A percentile compares a stretch with the other conserved stretches of the same genome.
These are phyloP conservation scores for Sporothrix pseudoabietina DNA, from an alignment of 2,329 filamentous ascomycete species.

Conservation along the genomic window DNA sequence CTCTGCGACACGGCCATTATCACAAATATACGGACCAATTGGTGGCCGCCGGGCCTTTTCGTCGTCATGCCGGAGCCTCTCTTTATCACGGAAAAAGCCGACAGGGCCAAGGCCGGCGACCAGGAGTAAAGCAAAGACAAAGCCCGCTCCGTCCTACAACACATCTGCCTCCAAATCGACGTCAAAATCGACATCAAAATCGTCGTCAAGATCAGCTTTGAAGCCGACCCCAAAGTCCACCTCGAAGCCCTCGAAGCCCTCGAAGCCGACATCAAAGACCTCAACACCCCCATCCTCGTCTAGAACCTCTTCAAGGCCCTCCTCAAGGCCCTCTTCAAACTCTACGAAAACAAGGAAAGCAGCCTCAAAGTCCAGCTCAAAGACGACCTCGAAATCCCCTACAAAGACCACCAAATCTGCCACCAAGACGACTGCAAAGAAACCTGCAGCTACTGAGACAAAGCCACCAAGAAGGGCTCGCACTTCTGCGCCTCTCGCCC, in stretches of 20 bases:
- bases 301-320: background rate
- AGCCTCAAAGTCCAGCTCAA: background rate
- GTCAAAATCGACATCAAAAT: background rate
- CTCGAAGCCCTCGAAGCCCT: background rate
- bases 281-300: background rate
- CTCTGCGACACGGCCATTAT: background rate
- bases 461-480: constrained; percentile 3
- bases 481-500: background rate
- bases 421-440: background rate
- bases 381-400: background rate
- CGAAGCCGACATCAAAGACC: background rate
- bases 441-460: background rate
- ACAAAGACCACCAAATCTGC: too few species aligned
- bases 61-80: background rate
- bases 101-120: constrained; percentile 36
- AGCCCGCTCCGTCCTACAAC: too few species aligned
- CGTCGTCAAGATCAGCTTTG: background rate
- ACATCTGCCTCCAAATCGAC: background rate
- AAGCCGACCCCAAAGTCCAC: background rate
- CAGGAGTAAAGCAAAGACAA: constrained; percentile 18
- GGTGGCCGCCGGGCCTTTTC: background rate
- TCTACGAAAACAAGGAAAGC: background rate
- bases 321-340: background rate
- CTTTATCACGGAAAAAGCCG: background rate
- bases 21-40: background rate